A percentile compares a stretch with the other conserved stretches of the same genome.
Evolutionary conservation across 2,329 filamentous ascomycete genomes (phyloP).

Genomic region (Scortechinia acanthostroma): DNA sequence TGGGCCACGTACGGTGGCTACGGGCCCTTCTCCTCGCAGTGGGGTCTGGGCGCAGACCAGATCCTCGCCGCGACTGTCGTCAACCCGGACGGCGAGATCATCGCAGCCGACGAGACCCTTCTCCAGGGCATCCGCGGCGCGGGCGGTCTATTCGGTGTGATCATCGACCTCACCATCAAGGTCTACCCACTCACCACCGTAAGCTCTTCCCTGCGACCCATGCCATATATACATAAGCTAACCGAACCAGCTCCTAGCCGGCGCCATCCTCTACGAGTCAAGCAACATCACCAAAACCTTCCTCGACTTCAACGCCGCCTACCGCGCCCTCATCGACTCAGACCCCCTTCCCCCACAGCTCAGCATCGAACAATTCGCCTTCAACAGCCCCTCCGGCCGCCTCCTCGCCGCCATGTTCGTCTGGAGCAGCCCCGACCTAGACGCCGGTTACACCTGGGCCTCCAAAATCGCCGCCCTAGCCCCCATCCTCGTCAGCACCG

Average conservation of each 20-base stretch:
- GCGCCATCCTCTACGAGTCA: background rate
- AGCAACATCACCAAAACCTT: background rate
- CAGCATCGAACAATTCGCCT: background rate
- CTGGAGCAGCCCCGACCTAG: background rate
- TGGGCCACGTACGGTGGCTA: slow-evolving; percentile 26
- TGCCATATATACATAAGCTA: background rate
- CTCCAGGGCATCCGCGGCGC: slow-evolving; percentile 16
- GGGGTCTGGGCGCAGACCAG: slow-evolving; percentile 25
- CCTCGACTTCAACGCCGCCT: background rate
- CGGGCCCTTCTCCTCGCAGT: slow-evolving; percentile 14
- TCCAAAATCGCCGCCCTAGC: background rate
- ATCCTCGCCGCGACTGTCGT: slow-evolving; percentile 20
- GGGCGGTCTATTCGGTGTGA: slow-evolving; percentile 14
- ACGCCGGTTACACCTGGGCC: background rate
- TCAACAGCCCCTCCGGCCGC: background rate
- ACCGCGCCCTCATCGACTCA: background rate
- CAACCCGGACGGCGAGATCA: slow-evolving; percentile 12
- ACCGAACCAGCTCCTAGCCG: background rate
- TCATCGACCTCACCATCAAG: slow-evolving; percentile 15
- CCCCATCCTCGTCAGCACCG: background rate
- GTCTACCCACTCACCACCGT: slow-evolving; percentile 7
- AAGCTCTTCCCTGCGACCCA: background rate
- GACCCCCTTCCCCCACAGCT: background rate
- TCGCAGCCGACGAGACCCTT: slow-evolving; percentile 15
- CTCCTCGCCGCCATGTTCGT: background rate